Conservation (phyloP, 768 basidiomycete species). For the Hygrocybe punicea region DNA sequence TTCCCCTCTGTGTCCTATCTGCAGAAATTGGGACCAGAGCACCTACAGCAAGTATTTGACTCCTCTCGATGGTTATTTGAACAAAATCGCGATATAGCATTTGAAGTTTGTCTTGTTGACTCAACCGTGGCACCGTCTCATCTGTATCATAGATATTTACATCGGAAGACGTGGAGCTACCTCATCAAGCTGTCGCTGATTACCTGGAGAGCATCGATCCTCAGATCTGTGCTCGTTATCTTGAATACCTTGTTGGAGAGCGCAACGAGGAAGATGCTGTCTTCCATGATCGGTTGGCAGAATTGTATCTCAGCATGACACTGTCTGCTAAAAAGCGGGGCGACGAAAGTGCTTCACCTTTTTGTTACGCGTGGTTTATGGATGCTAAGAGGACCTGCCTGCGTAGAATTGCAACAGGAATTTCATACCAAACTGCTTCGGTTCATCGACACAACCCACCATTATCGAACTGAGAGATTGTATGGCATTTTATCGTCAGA, state of each 20-base stretch:
- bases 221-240: slow-evolving; percentile 68
- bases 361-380: neutral
- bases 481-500: slow-evolving; percentile 80
- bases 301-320: slow-evolving; percentile 76
- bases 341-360: slow-evolving; percentile 50
- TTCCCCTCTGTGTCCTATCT: slow-evolving; percentile 84
- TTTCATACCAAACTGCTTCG: slow-evolving; percentile 67
- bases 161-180: slow-evolving; percentile 91
- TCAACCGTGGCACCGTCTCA: neutral
- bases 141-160: slow-evolving; percentile 72
- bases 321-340: slow-evolving; percentile 53
- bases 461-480: slow-evolving; percentile 74
- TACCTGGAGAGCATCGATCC: slow-evolving; percentile 73
- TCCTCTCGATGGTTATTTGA: slow-evolving; percentile 85
- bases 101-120: slow-evolving; percentile 52
- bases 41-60: slow-evolving; percentile 77
- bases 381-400: slow-evolving; percentile 1
- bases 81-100: slow-evolving; percentile 64
- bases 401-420: slow-evolving; percentile 46
- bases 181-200: slow-evolving; percentile 67
- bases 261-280: slow-evolving; percentile 59
- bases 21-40: slow-evolving; percentile 81
- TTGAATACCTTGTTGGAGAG: slow-evolving; percentile 81
- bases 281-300: slow-evolving; percentile 88
- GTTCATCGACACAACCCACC: slow-evolving; percentile 68